Base-by-base conservation (phyloP, 1,284 basidiomycete species). In the Leccinum subrobustum region DNA sequence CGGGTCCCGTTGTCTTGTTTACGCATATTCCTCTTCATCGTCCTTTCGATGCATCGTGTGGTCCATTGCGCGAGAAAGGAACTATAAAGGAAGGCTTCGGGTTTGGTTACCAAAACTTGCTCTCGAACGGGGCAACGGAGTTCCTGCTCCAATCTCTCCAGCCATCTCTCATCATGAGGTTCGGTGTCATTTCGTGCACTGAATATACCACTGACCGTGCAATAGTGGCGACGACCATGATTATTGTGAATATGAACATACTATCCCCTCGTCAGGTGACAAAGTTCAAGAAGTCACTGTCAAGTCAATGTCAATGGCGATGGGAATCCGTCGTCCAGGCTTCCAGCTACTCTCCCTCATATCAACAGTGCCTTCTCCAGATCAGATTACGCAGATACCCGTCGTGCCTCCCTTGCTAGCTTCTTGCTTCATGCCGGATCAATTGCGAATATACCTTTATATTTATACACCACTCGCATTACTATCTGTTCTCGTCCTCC, bases 201-300 rank as follows among this genome's bases (percentile, higher is more conserved):
- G 14, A 37, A 52, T 20, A 6, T 20, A 58, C 14, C 60, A 12
- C 12, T 63, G 51, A 72, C 29, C 20, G 16, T 42, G 14, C 18
- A 52, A 58, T 54, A 93, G 92, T 66, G 94, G 90, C 9, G 93
- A 96, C 72, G 91, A 96, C 74, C 91, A 92, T 65, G 93, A 96
- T 70, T 93, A 93, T 64, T 96, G 93, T 73, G 90, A 93, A 67
- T 83, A 89, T 64, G 77, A 76, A 60, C 90, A 93, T 71, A 70
- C 76, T 55, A 69, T 79, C 56, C 39, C 65, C 53, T 64, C 68
- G 39, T 69, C 69, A 42, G 47, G 65, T 50, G 42, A 70, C 48
- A 72, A 70, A n/a, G 76, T 86, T 48, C 79, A 79, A 58, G 89
- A 92, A 73, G 79, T 94, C n/a, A 91, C 92, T 0, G 79, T 95